These are phyloP conservation scores for Phytophthora cactorum DNA, from an alignment of 352 stramenopile species.

Conservation along the genomic window DNA sequence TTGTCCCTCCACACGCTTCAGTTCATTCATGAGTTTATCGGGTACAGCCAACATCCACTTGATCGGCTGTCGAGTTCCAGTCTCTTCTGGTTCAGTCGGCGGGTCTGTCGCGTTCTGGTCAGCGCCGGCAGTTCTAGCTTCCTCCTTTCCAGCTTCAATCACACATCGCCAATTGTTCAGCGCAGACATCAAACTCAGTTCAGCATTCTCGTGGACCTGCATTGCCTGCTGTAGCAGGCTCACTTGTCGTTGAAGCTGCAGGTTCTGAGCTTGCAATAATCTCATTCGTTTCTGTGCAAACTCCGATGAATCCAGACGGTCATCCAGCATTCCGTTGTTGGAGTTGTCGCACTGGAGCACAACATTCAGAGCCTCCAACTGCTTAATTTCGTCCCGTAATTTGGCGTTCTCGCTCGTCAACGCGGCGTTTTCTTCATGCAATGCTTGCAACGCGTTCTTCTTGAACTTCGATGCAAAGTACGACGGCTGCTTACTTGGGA, in stretches of 20 bases:
- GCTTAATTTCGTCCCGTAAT: constrained; percentile 51
- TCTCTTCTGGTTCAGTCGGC: background rate
- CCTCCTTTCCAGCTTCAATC: constrained; percentile 45
- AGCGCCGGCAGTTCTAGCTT: constrained; percentile 51
- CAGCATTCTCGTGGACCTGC: constrained; percentile 36
- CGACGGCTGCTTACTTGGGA: constrained; percentile 26
- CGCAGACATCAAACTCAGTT: constrained; percentile 43
- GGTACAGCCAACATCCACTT: constrained; percentile 57
- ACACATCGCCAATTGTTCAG: constrained; percentile 51
- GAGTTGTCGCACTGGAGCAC: constrained; percentile 42
- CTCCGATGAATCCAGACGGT: constrained; percentile 4
- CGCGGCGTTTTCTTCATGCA: constrained; percentile 50
- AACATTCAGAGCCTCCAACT: constrained; percentile 49
- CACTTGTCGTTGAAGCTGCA: constrained; percentile 66
- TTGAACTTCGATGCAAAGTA: constrained; percentile 48
- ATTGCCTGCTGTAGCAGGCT: constrained; percentile 49
- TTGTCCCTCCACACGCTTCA: constrained; percentile 41
- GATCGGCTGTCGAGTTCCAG: constrained; percentile 13
- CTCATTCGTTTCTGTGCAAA: constrained; percentile 45
- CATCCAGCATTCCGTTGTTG: constrained; percentile 16
- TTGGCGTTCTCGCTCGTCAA: constrained; percentile 50
- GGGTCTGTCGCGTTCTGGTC: constrained; percentile 25
- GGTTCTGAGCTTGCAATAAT: constrained; percentile 61
- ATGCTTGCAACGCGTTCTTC: constrained; percentile 43
- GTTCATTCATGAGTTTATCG: constrained; percentile 40